Evolutionary conservation across 257 asterid species (phyloP).

Genomic region (Misopates orontium): DNA sequence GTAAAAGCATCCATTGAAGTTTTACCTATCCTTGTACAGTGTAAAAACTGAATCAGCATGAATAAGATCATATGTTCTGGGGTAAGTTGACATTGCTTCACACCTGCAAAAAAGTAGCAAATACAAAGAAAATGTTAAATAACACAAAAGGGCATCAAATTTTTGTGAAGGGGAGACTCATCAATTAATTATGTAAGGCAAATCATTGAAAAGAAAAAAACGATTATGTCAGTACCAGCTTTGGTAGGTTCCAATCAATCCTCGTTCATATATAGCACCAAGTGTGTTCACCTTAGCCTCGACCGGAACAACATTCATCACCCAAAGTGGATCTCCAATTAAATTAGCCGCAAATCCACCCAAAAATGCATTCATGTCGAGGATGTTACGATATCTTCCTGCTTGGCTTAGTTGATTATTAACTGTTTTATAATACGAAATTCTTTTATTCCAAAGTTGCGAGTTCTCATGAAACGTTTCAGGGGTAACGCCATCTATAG

Average conservation of each 20-base stretch:
- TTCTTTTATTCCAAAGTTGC: conserved; percentile 68
- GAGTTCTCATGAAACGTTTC: conserved; percentile 50
- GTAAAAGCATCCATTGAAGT: too few relatives aligned
- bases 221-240: conserved; percentile 51
- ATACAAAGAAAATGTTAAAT: too few relatives aligned
- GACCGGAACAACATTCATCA: conserved; percentile 74
- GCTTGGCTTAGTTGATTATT: conserved; percentile 70
- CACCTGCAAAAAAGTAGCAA: conserved; percentile 50
- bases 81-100: conserved; percentile 94
- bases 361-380: conserved; percentile 81
- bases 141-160: too few relatives aligned
- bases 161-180: too few relatives aligned
- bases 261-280: conserved; percentile 89
- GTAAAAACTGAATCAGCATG: conserved; percentile 70
- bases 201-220: too few relatives aligned
- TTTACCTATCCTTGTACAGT: conserved; percentile 73
- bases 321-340: conserved; percentile 79
- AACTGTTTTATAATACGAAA: conserved; percentile 62
- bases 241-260: conserved; percentile 84
- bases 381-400: conserved; percentile 82
- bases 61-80: conserved; percentile 89
- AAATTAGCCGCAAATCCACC: conserved; percentile 97
- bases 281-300: conserved; percentile 62
- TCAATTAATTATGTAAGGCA: too few relatives aligned
- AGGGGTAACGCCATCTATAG: conserved; percentile 52